Base-by-base conservation (phyloP, 441 rosid species). In the Gossypium schwendimanii region DNA sequence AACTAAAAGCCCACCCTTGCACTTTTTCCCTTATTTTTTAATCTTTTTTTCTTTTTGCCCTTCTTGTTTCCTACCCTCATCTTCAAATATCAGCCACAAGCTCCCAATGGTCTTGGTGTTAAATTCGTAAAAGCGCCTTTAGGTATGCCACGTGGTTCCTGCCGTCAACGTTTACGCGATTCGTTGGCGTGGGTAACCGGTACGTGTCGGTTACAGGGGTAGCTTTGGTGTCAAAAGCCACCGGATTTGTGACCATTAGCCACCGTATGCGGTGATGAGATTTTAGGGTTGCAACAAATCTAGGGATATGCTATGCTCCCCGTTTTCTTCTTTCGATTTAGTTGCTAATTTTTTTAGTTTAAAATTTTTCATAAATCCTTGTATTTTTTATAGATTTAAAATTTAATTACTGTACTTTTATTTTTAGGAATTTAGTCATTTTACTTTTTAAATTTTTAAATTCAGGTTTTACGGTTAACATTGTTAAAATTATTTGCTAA, bases 61-160 rank as follows among this genome's bases (percentile, higher is more conserved):
- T 24, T 10, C 12, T 21, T 3, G 24, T 54, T 54, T 17, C 15
- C 24, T 49, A 57, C 28, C 45, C 69, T 5, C 61, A n/a, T 73
- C 77, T 47, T 75, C 84, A 21, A 85, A 78, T 82, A 78, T 82
- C 87, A 76, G 77, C 97, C 97, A 91, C 88, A 88, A 87, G 81
- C 79, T 75, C 67, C 31, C 39, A 47, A 62, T 9, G 28, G 3
- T 55, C 11, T 23, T 31, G 83, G 73, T 87, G 89, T 50, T 76
- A 78, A 58, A 75, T 73, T 7, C 65, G 95, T 82, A 83, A 88
- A 82, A 85, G 89, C 76, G 77, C 59, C 59, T 76, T 74, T 41
- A 31, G 72, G 72, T 68, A 31, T 52, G 64, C 63, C 65, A 18
- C 49, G 76, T 77, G 84, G 88, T 85, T 52, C 73, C 84, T 83